These are phyloP conservation scores for Trichothecium sympodiale DNA, from an alignment of 2,329 filamentous ascomycete genomes.

Conservation along the genomic window DNA sequence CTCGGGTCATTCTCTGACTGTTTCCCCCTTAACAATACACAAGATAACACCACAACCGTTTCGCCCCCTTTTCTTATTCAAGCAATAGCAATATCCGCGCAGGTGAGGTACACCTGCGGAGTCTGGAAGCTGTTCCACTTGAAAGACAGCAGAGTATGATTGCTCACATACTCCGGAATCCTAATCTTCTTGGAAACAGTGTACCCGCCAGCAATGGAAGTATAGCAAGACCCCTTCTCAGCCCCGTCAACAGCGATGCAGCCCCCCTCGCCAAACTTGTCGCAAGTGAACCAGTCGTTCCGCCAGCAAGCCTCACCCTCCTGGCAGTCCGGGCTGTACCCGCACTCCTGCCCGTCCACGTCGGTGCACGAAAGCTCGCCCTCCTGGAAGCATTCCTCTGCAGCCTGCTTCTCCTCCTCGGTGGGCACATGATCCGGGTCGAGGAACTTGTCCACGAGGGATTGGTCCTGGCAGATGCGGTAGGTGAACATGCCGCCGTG, in stretches of 20 bases:
- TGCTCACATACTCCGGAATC: conserved; percentile 34
- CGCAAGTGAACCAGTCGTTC: conserved; percentile 46
- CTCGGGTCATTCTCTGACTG: too few relatives aligned
- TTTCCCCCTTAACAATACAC: too few relatives aligned
- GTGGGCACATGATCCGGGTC: conserved; percentile 35
- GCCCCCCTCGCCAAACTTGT: conserved; percentile 25
- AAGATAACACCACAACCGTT: too few relatives aligned
- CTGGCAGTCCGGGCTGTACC: conserved; percentile 34
- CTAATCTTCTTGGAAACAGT: conserved; percentile 40
- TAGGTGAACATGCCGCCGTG: conserved; percentile 47
- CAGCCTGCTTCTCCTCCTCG: conserved; percentile 38
- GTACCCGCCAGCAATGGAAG: conserved; percentile 41
- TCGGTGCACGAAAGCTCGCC: conserved; percentile 37
- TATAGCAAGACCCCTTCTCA: conserved; percentile 32
- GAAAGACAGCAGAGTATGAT: conserved; percentile 39
- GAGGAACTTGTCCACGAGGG: conserved; percentile 37
- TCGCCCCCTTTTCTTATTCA: too few relatives aligned
- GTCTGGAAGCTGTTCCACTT: conserved; percentile 46
- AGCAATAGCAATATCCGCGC: conserved; percentile 38
- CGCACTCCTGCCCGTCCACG: conserved; percentile 36
- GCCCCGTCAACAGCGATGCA: conserved; percentile 36
- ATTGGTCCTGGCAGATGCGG: conserved; percentile 40
- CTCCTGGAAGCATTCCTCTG: conserved; percentile 39
- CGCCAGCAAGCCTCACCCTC: conserved; percentile 30
- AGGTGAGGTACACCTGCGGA: conserved; percentile 39